Evolutionary conservation across 2,329 filamentous ascomycete species (phyloP).

Genomic region (Aspergillus fijiensis): DNA sequence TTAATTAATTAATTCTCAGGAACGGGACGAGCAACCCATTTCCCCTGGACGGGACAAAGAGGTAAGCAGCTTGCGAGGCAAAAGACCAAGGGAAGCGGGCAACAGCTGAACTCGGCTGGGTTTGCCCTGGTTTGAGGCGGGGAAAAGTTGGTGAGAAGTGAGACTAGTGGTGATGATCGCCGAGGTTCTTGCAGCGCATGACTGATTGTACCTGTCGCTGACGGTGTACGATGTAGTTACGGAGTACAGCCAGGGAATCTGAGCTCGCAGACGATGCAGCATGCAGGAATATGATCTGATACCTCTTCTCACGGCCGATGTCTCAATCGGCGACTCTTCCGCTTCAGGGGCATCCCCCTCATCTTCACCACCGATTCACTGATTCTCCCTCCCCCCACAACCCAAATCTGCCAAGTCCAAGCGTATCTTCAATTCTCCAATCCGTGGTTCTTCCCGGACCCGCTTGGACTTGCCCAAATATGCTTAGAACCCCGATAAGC

Average conservation of each 20-base stretch:
- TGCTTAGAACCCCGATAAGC: not conserved
- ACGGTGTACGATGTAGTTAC: too few species aligned
- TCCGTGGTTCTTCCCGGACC: not conserved
- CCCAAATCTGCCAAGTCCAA: not conserved
- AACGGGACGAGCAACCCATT: too few species aligned
- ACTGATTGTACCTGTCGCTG: too few species aligned
- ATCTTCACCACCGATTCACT: not conserved
- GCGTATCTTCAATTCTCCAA: not conserved
- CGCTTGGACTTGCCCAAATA: slow-evolving; percentile 5
- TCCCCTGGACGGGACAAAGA: too few species aligned
- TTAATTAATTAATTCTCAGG: too few species aligned
- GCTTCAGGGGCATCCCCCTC: not conserved
- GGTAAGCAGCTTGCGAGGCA: not conserved
- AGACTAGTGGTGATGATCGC: not conserved
- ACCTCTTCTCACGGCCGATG: not conserved
- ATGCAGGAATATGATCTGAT: not conserved
- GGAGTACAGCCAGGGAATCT: not conserved
- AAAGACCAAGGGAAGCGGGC: too few species aligned
- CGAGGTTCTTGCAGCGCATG: not conserved
- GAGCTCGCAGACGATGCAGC: not conserved
- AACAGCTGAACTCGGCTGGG: too few species aligned
- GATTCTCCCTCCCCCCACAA: not conserved
- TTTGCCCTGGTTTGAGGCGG: not conserved
- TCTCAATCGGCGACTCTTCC: not conserved
- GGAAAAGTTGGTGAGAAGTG: not conserved